Evolutionary conservation across 257 asterid genomes (phyloP).

Genomic region (Capsicum rhomboideum): DNA sequence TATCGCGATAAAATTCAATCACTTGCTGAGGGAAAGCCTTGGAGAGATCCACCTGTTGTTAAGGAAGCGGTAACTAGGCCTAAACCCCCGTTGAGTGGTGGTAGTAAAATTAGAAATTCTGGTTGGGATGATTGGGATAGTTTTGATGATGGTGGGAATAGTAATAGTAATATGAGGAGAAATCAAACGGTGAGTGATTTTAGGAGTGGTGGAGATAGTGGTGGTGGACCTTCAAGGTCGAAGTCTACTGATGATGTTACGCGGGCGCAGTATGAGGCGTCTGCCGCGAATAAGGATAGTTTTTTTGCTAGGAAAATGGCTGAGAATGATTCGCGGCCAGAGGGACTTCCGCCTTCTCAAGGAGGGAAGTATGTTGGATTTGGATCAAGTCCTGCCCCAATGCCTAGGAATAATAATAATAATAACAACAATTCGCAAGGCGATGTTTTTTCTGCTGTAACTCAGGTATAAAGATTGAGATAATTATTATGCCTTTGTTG

Average conservation of each 20-base stretch:
- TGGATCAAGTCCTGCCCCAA: conserved; percentile 56
- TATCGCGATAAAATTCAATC: conserved; percentile 76
- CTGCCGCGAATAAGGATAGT: conserved; percentile 73
- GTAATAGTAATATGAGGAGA: conserved; percentile 42
- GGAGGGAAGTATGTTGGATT: conserved; percentile 96
- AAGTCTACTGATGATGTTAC: conserved; percentile 58
- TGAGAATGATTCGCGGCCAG: conserved; percentile 70
- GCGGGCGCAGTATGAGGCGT: conserved; percentile 54
- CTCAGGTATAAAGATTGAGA: conserved; percentile 44
- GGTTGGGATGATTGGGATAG: conserved; percentile 93
- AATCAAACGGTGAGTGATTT: conserved; percentile 72
- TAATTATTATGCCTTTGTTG: not conserved
- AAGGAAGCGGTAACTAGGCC: conserved; percentile 25
- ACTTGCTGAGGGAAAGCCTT: conserved; percentile 77
- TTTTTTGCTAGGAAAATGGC: conserved; percentile 59
- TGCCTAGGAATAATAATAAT: conserved; percentile 20
- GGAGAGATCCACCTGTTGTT: conserved; percentile 83
- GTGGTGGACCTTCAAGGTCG: conserved; percentile 49
- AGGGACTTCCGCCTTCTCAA: conserved; percentile 89
- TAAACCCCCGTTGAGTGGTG: conserved; percentile 36
- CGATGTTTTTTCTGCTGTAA: conserved; percentile 68
- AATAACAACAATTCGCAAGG: conserved; percentile 23
- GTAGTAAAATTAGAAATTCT: conserved; percentile 14
- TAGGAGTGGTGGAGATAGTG: conserved; percentile 43
- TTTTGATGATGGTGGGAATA: conserved; percentile 43